Evolutionary conservation across 495 filamentous ascomycete species (phyloP).

Genomic region (Choiromyces venosus): DNA sequence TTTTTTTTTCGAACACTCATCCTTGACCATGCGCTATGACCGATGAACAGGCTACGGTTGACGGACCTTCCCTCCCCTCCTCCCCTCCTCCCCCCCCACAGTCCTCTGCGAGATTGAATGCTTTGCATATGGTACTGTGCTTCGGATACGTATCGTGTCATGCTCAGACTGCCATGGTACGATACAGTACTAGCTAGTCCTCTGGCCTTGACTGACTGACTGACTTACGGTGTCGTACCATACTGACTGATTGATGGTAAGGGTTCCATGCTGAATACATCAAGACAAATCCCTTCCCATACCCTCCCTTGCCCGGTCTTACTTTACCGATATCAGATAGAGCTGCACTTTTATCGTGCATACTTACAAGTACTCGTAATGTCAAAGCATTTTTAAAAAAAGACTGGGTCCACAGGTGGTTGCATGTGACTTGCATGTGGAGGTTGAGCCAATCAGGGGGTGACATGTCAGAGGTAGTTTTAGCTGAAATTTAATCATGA

Average conservation of each 20-base stretch:
- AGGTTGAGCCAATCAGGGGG: too few relatives aligned
- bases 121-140: not conserved
- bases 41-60: not conserved
- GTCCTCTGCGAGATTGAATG: not conserved
- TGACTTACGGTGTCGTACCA: too few relatives aligned
- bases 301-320: too few relatives aligned
- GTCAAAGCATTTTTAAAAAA: too few relatives aligned
- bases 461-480: too few relatives aligned
- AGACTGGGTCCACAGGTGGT: too few relatives aligned
- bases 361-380: too few relatives aligned
- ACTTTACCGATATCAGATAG: not conserved
- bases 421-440: too few relatives aligned
- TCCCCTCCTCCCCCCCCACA: not conserved
- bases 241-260: not conserved
- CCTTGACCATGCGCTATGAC: not conserved
- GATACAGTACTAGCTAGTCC: not conserved
- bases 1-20: not conserved
- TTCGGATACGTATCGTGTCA: not conserved
- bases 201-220: not conserved
- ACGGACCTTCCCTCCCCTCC: too few relatives aligned
- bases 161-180: not conserved
- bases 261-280: not conserved
- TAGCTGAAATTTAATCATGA: too few relatives aligned
- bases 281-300: not conserved
- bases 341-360: not conserved